These are phyloP conservation scores for Mortierella sp. DNA, from an alignment of 371 early-diverging fungal genomes.

Conservation along the genomic window DNA sequence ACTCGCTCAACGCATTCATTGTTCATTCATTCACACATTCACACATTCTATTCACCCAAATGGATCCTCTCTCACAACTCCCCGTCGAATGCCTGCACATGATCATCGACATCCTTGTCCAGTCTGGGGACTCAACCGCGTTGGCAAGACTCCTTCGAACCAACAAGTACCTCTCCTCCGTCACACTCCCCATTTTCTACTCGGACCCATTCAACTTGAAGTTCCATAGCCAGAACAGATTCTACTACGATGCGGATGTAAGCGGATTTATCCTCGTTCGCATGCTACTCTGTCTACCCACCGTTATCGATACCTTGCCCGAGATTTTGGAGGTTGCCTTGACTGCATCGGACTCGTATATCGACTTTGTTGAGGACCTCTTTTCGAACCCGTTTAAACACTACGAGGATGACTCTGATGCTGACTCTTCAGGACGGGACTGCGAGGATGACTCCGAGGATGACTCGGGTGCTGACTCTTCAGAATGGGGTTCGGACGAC, in stretches of 20 bases:
- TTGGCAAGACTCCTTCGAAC: not conserved
- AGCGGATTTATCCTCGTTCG: not conserved
- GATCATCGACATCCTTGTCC: not conserved
- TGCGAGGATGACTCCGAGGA: too few relatives aligned
- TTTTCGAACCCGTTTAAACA: too few relatives aligned
- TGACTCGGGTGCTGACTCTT: too few relatives aligned
- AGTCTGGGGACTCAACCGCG: not conserved
- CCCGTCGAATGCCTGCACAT: not conserved
- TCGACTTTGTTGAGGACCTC: too few relatives aligned
- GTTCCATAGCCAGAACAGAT: not conserved
- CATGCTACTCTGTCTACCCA: not conserved
- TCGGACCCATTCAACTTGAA: not conserved
- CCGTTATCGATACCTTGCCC: not conserved
- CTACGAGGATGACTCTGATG: too few relatives aligned
- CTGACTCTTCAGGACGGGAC: too few relatives aligned
- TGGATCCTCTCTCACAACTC: not conserved
- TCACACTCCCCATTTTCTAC: not conserved
- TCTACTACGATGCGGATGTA: not conserved
- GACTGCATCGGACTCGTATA: not conserved
- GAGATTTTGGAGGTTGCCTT: not conserved
- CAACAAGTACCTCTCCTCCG: not conserved
- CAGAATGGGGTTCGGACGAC: not conserved
- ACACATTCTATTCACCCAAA: not conserved
- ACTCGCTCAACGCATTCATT: too few relatives aligned
- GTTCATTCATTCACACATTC: too few relatives aligned